A percentile compares a stretch with the other conserved stretches of the same genome.
phyloP scores from a whole-genome alignment of 805 yeast species.

The Cephaloascus albidus region DNA sequence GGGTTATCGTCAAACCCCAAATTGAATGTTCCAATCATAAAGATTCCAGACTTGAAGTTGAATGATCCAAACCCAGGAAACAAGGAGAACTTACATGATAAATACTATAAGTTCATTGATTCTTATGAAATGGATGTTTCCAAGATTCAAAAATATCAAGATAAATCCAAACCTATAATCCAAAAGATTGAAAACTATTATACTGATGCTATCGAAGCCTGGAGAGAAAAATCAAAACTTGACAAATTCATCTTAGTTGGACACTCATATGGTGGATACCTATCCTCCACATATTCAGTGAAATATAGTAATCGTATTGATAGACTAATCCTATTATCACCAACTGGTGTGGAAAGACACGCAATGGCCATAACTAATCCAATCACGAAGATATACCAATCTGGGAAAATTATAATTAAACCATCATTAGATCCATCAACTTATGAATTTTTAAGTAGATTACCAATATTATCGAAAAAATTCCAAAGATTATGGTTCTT shows the following conservation, averaged over 20 bases:
- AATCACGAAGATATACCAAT: conserved; percentile 3
- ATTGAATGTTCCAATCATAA: background rate
- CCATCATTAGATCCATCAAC: conserved; percentile 35
- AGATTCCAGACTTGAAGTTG: conserved; percentile 1
- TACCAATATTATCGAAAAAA: conserved; percentile 26
- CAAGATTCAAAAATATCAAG: conserved; percentile 19
- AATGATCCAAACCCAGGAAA: conserved; percentile 12
- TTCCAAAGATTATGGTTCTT: conserved; percentile 26
- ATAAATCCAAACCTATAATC: conserved; percentile 26
- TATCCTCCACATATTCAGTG: conserved; percentile 55
- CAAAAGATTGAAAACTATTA: conserved; percentile 45
- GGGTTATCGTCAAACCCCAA: conserved; percentile 43
- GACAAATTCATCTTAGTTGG: conserved; percentile 56
- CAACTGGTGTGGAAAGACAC: conserved; percentile 71
- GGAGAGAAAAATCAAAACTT: conserved; percentile 45
- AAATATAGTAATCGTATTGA: conserved; percentile 46
- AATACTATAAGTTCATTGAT: conserved; percentile 29
- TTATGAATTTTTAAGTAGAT: conserved; percentile 36
- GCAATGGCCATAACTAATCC: conserved; percentile 49
- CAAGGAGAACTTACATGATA: conserved; percentile 19
- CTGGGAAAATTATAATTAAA: conserved; percentile 7
- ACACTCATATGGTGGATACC: conserved; percentile 74
- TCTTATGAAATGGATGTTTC: conserved; percentile 17
- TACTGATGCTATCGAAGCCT: conserved; percentile 48
- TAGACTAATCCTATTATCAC: conserved; percentile 55